A percentile compares a stretch with the other conserved stretches of the same genome.
These are phyloP conservation scores for Astrothelium subdiscretum DNA, from an alignment of 495 filamentous ascomycete genomes.

Conservation along the genomic window DNA sequence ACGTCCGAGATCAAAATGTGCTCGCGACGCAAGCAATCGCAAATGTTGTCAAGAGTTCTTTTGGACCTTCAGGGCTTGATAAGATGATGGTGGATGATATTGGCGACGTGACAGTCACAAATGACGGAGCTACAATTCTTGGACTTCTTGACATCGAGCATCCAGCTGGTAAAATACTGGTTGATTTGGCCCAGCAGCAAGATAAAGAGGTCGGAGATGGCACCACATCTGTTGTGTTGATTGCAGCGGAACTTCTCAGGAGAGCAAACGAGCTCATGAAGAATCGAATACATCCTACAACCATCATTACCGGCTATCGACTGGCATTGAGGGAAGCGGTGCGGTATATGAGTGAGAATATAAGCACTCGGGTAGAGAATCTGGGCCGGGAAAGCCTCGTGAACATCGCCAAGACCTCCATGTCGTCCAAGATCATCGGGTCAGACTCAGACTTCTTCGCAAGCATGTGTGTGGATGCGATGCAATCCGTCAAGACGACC, in stretches of 20 bases:
- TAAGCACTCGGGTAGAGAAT: slow-evolving; percentile 85
- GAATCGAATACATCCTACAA: slow-evolving; percentile 99
- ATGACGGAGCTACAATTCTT: slow-evolving; percentile 95
- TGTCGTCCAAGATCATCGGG: slow-evolving; percentile 98
- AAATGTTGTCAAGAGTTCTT: slow-evolving; percentile 98
- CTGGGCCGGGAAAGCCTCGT: slow-evolving; percentile 81
- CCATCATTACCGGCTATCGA: slow-evolving; percentile 96
- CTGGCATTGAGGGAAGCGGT: slow-evolving; percentile 92
- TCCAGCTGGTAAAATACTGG: slow-evolving; percentile 94
- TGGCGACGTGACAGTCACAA: slow-evolving; percentile 97
- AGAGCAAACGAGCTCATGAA: slow-evolving; percentile 97
- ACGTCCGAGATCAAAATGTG: slow-evolving; percentile 95
- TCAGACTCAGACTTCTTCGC: slow-evolving; percentile 94
- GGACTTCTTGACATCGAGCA: slow-evolving; percentile 92
- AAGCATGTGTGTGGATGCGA: slow-evolving; percentile 92
- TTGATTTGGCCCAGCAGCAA: slow-evolving; percentile 95
- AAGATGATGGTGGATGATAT: slow-evolving; percentile 99
- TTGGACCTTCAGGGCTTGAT: slow-evolving; percentile 90
- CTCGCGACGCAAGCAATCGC: slow-evolving; percentile 92
- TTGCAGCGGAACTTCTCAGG: slow-evolving; percentile 88
- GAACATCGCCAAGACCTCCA: slow-evolving; percentile 96
- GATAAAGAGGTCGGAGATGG: slow-evolving; percentile 97
- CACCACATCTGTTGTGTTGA: slow-evolving; percentile 94
- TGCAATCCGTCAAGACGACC: slow-evolving; percentile 84
- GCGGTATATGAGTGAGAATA: slow-evolving; percentile 97